Evolutionary conservation across 345 rosid species (phyloP), one percentile per base, ranked within the genome.

Genomic region (Draba incana): DNA sequence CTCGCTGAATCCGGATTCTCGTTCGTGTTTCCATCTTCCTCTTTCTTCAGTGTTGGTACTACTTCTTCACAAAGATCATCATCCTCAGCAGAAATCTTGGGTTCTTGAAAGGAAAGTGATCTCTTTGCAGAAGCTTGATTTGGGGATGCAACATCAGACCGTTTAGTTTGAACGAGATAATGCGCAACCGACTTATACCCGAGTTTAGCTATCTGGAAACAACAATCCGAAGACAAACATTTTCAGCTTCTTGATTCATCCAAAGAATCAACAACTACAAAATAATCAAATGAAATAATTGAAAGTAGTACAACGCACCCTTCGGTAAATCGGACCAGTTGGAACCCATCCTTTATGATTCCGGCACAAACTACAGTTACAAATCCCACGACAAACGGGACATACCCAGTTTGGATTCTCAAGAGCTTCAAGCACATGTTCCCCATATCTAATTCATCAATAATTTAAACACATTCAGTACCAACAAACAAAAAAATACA

Each of bases 161-260:
- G 62, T 16, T 41, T 59, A 65, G 91, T 85, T 74, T 88, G 84
- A 74, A 93, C 65, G 46, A 93, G 97, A 77, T 87, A 90, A 80
- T 93, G 98, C 23, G 98, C 97, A 39, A 90, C 92, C 5, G 98
- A 93, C 80, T 86, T 93, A 83, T 75, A 93, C 50, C 96, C 97
- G 75, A 90, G 71, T 9, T 72, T 64, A 64, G 82, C 72, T 52
- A 90, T 76, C 98, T 93, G 72, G 42, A 64, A 60, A 62, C 51
- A 60, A 62, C 51, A 23, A 24, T 43, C 37, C 50, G 10, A 55
- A 72, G 4, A 38, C 6, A 50, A 8, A 79, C 43, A 41, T 12
- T 20, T 48, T 77, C 53, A 71, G 70, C 57, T 62, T 20, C 47
- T 9, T 25, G 57, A 52, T 39, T 52, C 20, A 20, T 20, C 24